These are phyloP conservation scores for Copromyces sp. DNA, from an alignment of 495 filamentous ascomycete genomes.

Conservation along the genomic window DNA sequence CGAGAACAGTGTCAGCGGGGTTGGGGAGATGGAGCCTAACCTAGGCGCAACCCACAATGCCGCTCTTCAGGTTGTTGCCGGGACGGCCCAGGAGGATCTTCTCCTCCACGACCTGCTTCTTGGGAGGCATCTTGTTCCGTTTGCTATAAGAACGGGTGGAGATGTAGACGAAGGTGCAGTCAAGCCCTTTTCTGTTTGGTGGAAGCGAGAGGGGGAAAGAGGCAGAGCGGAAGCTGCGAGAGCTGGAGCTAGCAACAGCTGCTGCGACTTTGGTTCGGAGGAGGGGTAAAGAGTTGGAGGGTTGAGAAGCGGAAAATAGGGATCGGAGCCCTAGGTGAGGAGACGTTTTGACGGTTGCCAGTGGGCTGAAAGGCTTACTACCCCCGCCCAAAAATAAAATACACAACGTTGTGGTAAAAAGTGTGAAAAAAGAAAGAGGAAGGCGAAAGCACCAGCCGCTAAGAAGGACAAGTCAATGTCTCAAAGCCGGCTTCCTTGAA, in stretches of 20 bases:
- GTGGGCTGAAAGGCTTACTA: conserved; percentile 17
- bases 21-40: conserved; percentile 10
- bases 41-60: conserved; percentile 71
- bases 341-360: conserved; percentile 33
- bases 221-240: conserved; percentile 55
- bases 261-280: conserved; percentile 26
- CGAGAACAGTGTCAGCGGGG: conserved; percentile 17
- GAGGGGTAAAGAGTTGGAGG: conserved; percentile 22
- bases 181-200: conserved; percentile 27
- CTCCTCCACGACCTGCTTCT: conserved; percentile 62
- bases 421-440: not conserved
- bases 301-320: conserved; percentile 44
- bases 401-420: not conserved
- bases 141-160: conserved; percentile 41
- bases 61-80: conserved; percentile 97
- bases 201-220: conserved; percentile 9
- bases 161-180: conserved; percentile 34
- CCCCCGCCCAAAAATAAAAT: conserved; percentile 1
- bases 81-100: conserved; percentile 86
- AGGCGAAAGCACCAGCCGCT: not conserved
- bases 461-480: not conserved
- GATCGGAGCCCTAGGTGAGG: conserved; percentile 21
- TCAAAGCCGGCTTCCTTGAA: not conserved
- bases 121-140: conserved; percentile 62
- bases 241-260: not conserved